Percentiles rank a stretch among this genome's conserved stretches.
These are phyloP conservation scores for Magnusiomyces sp. DNA, from an alignment of 1,139 yeast species.

Conservation along the genomic window DNA sequence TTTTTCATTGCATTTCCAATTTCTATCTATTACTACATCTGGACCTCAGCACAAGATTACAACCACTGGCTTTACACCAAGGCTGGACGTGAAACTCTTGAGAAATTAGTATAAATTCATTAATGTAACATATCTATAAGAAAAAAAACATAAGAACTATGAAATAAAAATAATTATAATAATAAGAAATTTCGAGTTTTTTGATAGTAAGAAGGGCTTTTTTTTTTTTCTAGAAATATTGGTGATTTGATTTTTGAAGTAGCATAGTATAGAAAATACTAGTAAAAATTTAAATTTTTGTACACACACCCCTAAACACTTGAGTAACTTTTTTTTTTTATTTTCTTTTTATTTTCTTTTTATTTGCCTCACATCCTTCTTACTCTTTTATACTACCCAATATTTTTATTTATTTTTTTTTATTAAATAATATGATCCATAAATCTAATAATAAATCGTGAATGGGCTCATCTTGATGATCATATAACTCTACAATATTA, in stretches of 20 bases:
- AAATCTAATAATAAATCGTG: background rate
- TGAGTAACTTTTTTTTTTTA: background rate
- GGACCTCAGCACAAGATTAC: constrained; percentile 84
- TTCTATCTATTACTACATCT: constrained; percentile 71
- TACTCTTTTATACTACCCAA: too few relatives aligned
- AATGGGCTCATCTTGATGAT: background rate
- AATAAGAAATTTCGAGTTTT: background rate
- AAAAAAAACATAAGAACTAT: background rate
- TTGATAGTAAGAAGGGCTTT: background rate
- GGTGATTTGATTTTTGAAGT: background rate
- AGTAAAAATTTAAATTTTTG: background rate
- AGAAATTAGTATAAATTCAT: constrained; percentile 22
- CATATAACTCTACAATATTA: background rate
- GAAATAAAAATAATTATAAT: background rate
- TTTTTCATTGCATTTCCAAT: constrained; percentile 74
- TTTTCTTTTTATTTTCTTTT: too few relatives aligned
- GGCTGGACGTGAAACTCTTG: constrained; percentile 93
- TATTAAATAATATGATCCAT: background rate
- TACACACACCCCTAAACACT: background rate
- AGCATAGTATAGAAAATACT: background rate
- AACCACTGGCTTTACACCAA: constrained; percentile 94
- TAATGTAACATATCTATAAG: background rate
- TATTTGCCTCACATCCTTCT: background rate
- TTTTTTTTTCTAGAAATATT: background rate
- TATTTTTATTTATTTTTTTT: background rate